Evolutionary conservation across 2,329 filamentous ascomycete genomes (phyloP).

Genomic region (Aureobasidium uvarum): DNA sequence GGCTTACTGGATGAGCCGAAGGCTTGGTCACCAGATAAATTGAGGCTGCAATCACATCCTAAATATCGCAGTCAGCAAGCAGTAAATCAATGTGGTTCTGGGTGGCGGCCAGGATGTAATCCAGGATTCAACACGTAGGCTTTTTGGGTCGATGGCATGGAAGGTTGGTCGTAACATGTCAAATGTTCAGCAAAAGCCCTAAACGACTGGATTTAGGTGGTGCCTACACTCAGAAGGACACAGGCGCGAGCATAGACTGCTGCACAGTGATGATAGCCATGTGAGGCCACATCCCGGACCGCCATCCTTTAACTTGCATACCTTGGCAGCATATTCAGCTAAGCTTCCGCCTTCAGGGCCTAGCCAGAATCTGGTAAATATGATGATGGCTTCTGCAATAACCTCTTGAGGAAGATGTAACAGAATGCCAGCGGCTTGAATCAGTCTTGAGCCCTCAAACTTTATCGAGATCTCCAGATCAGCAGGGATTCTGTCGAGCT

Average conservation of each 20-base stretch:
- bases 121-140: background rate
- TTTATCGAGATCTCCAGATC: slow-evolving; percentile 71
- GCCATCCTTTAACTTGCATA: slow-evolving; percentile 27
- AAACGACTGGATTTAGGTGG: background rate
- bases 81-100: background rate
- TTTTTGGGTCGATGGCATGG: background rate
- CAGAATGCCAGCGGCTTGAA: slow-evolving; percentile 75
- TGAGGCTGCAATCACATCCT: slow-evolving; percentile 79
- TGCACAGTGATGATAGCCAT: background rate
- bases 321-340: slow-evolving; percentile 54
- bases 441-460: slow-evolving; percentile 68
- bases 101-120: background rate
- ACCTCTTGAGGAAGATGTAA: slow-evolving; percentile 81
- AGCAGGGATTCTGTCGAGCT: slow-evolving; percentile 57
- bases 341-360: slow-evolving; percentile 52
- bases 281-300: slow-evolving; percentile 3
- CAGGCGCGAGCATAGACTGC: background rate
- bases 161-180: background rate
- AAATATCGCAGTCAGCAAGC: slow-evolving; percentile 27
- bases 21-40: slow-evolving; percentile 83
- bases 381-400: slow-evolving; percentile 78
- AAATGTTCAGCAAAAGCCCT: background rate
- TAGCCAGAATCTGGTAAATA: slow-evolving; percentile 80
- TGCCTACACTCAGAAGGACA: background rate
- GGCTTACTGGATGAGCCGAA: slow-evolving; percentile 70